These are phyloP conservation scores for Annulohypoxylon nitens DNA, from an alignment of 495 filamentous ascomycete genomes.

Conservation along the genomic window DNA sequence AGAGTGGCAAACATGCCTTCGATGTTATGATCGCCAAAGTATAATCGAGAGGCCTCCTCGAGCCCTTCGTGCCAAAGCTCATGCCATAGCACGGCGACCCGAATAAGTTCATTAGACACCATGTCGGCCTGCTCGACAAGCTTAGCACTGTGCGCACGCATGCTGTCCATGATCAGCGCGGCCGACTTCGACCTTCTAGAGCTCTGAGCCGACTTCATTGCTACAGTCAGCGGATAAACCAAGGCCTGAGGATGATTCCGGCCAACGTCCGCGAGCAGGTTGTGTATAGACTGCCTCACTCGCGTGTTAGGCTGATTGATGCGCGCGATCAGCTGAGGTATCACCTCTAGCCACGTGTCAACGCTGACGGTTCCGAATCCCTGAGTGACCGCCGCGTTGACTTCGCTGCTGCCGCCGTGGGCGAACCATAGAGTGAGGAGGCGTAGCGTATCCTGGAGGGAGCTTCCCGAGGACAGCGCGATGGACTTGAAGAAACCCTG, in stretches of 20 bases:
- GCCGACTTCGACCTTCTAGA: constrained; percentile 86
- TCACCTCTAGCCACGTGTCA: constrained; percentile 98
- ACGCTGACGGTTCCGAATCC: constrained; percentile 92
- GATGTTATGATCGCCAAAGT: constrained; percentile 95
- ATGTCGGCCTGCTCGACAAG: constrained; percentile 95
- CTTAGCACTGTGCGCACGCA: constrained; percentile 94
- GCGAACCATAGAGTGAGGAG: constrained; percentile 96
- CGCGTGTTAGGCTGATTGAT: constrained; percentile 93
- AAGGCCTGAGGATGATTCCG: constrained; percentile 95
- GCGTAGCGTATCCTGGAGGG: constrained; percentile 93
- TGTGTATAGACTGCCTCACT: constrained; percentile 90
- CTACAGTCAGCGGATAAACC: constrained; percentile 98
- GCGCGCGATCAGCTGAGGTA: constrained; percentile 94
- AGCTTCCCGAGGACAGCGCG: constrained; percentile 87
- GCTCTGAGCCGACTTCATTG: constrained; percentile 88
- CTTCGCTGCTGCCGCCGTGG: constrained; percentile 88
- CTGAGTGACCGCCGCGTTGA: constrained; percentile 87
- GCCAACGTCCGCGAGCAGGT: constrained; percentile 90
- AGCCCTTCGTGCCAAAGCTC: constrained; percentile 99
- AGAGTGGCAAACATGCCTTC: constrained; percentile 96
- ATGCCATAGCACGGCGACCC: constrained; percentile 97
- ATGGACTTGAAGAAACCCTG: constrained; percentile 97
- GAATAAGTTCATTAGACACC: constrained; percentile 93
- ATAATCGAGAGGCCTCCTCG: constrained; percentile 92
- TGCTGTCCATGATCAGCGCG: constrained; percentile 93